These are phyloP conservation scores for Pichia sporocuriosa DNA, from an alignment of 805 yeast species.

Conservation along the genomic window DNA sequence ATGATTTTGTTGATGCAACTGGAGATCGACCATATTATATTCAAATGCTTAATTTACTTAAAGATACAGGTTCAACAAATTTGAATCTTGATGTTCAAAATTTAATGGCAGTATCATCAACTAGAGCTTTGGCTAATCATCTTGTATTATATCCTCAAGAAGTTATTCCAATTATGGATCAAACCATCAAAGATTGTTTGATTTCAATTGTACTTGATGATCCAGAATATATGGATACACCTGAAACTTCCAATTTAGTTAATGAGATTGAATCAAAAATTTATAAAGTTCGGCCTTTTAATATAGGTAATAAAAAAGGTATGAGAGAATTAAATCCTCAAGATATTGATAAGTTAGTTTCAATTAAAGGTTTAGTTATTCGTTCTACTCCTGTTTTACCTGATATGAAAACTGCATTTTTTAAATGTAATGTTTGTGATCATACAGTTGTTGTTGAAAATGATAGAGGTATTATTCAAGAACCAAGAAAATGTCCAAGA, in stretches of 20 bases:
- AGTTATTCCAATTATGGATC: conserved; percentile 96
- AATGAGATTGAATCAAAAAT: conserved; percentile 71
- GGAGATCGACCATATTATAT: conserved; percentile 75
- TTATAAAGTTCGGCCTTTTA: conserved; percentile 86
- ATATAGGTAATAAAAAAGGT: conserved; percentile 65
- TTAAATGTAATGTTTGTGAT: conserved; percentile 90
- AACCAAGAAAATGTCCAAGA: conserved; percentile 91
- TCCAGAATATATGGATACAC: conserved; percentile 16
- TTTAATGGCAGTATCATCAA: conserved; percentile 64
- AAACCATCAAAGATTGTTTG: conserved; percentile 84
- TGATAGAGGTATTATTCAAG: conserved; percentile 90
- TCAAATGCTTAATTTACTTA: conserved; percentile 65
- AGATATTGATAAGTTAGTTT: conserved; percentile 88
- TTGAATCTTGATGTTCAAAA: conserved; percentile 80
- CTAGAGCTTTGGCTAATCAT: conserved; percentile 78
- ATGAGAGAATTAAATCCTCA: conserved; percentile 91
- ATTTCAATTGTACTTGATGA: conserved; percentile 59
- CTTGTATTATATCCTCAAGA: conserved; percentile 92
- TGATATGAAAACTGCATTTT: conserved; percentile 96
- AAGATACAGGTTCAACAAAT: conserved; percentile 71
- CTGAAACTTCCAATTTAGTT: conserved; percentile 26
- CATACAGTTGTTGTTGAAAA: conserved; percentile 89
- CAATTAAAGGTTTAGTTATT: conserved; percentile 83
- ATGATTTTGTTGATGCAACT: conserved; percentile 34
- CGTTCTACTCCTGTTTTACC: conserved; percentile 90